A percentile compares a stretch with the other conserved stretches of the same genome.
phyloP scores from a whole-genome alignment of 352 stramenopile species.

The Phytophthora pisi region DNA sequence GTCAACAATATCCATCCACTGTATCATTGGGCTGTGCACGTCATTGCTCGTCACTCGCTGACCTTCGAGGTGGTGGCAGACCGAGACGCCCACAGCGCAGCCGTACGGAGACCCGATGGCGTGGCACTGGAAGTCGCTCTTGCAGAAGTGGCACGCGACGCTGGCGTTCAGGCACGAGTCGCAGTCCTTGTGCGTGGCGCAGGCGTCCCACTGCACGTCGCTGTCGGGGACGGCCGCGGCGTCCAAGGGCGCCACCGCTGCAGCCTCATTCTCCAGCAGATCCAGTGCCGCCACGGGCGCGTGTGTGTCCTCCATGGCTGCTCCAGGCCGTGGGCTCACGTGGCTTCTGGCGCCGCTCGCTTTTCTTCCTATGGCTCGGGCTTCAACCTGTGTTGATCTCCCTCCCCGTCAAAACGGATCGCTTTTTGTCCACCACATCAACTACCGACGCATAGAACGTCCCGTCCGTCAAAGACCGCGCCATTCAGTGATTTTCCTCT shows the following conservation, averaged over 20 bases:
- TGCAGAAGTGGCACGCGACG: constrained; percentile 83
- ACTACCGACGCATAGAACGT: neutral
- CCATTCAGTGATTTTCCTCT: no score
- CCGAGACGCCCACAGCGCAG: constrained; percentile 71
- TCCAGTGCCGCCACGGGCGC: constrained; percentile 4
- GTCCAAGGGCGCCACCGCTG: neutral
- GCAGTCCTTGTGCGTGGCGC: constrained; percentile 66
- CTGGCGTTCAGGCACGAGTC: constrained; percentile 79
- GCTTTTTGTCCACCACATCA: constrained; percentile 2
- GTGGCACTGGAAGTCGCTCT: constrained; percentile 86
- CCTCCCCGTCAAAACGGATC: neutral
- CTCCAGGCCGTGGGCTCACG: no score
- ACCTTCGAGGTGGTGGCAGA: constrained; percentile 87
- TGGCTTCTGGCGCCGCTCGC: neutral
- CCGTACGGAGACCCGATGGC: constrained; percentile 69
- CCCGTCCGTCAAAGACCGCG: neutral
- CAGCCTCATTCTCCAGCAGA: neutral
- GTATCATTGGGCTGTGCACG: no score
- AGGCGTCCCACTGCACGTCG: constrained; percentile 41
- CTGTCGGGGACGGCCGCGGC: neutral
- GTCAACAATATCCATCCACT: no score
- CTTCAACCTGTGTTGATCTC: constrained; percentile 28
- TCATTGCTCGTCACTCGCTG: neutral
- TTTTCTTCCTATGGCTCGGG: constrained; percentile 18
- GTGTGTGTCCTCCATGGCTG: constrained; percentile 13